Evolutionary conservation across 2,329 filamentous ascomycete species (phyloP), one percentile per base, ranked within the genome.

Genomic region (Claviceps capensis): DNA sequence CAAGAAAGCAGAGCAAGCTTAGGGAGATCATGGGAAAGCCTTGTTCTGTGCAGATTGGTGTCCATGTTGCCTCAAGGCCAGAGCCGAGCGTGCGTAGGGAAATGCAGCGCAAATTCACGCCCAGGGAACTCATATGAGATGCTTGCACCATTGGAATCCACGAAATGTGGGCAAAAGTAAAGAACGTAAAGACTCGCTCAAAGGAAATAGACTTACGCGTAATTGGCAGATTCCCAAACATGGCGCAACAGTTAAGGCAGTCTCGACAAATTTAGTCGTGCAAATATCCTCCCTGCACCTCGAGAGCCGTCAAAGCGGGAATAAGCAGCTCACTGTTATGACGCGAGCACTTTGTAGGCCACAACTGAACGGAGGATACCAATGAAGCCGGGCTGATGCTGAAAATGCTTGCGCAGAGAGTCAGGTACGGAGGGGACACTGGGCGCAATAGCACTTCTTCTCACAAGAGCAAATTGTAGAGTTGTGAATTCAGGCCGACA

Each of bases 181-280:
- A 41, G 19, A 16, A 17, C n/a, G 45, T 19, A 30, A 4, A n/a
- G 17, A 9, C 38, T 30, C 14, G 51, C 9, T 26, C 7, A 26
- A 34, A 43, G 26, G 52, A 53, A 36, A 41, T 42, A 34, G 49
- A 65, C 70, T 67, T 64, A 72, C 69, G 61, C 58, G 69, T 62
- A 53, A 65, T 63, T 49, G 67, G 56, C 55, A 73, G 65, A 50
- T 63, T 67, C 48, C 70, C 70, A 59, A 74, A 74, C 71, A 74
- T 74, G 59, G 54, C 61, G 59, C 56, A 56, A 46, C 37, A 19
- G 19, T 23, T 5, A 36, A 36, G 19, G 36, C 8, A 26, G 41
- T 16, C 34, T 44, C 22, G 36, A 42, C 9, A 9, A 17, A n/a
- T 19, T n/a, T 34, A 40, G 38, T 42, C 34, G 22, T 17, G 9